These are phyloP conservation scores for Beauveria brongniartii DNA, from an alignment of 2,329 filamentous ascomycete genomes.

Conservation along the genomic window DNA sequence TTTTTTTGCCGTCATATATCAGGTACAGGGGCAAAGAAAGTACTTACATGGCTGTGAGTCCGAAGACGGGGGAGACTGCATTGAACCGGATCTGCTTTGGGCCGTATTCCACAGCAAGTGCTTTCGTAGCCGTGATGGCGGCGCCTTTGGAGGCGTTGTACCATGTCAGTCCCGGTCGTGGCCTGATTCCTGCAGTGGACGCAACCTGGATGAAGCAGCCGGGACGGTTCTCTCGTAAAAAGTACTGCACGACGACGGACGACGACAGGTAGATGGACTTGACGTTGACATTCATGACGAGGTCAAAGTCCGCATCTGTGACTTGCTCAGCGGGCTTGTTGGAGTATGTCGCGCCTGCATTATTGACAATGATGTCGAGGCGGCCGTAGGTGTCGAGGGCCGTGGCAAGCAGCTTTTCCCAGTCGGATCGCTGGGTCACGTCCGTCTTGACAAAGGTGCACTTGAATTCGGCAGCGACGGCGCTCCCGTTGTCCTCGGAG, in stretches of 20 bases:
- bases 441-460: conserved; percentile 36
- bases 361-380: conserved; percentile 54
- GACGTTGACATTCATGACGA: conserved; percentile 60
- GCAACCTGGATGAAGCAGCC: conserved; percentile 59
- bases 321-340: conserved; percentile 58
- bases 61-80: conserved; percentile 60
- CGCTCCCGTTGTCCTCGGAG: conserved; percentile 41
- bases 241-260: conserved; percentile 51
- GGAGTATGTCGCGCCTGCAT: conserved; percentile 49
- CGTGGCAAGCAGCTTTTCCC: conserved; percentile 40
- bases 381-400: conserved; percentile 39
- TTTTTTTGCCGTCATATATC: not conserved
- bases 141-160: conserved; percentile 64
- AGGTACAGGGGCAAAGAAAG: not conserved
- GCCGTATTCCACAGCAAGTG: conserved; percentile 64
- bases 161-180: conserved; percentile 57
- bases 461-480: conserved; percentile 37
- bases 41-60: conserved; percentile 51
- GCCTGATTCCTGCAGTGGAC: conserved; percentile 52
- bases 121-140: conserved; percentile 49
- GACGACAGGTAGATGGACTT: conserved; percentile 57
- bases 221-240: conserved; percentile 47
- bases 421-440: conserved; percentile 44
- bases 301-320: conserved; percentile 58
- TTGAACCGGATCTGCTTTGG: conserved; percentile 66